phyloP scores from a whole-genome alignment of 345 rosid species.

The Cardamine occulta region DNA sequence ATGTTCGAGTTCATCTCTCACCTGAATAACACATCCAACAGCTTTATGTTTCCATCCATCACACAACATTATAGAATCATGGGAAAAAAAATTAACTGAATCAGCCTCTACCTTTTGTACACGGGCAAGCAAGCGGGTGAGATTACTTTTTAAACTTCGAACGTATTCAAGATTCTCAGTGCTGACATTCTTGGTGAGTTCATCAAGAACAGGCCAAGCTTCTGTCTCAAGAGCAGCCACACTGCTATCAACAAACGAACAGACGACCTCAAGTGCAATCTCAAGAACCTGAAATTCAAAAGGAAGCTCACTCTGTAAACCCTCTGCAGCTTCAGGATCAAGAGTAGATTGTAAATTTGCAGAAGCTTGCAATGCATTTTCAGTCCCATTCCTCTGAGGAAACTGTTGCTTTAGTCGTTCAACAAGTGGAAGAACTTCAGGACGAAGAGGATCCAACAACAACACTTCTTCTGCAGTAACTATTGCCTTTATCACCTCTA shows the following conservation, averaged over 20 bases:
- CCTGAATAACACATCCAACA: slow-evolving; percentile 49
- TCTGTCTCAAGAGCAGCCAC: slow-evolving; percentile 78
- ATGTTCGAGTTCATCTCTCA: slow-evolving; percentile 92
- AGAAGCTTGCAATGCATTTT: slow-evolving; percentile 44
- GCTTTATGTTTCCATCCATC: neutral
- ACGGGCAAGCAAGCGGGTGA: slow-evolving; percentile 86
- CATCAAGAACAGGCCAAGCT: slow-evolving; percentile 91
- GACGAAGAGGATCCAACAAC: slow-evolving; percentile 72
- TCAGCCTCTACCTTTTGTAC: slow-evolving; percentile 74
- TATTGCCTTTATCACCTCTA: slow-evolving; percentile 81
- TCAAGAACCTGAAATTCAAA: slow-evolving; percentile 96
- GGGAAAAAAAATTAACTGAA: neutral
- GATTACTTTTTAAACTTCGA: slow-evolving; percentile 85
- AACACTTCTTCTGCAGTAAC: slow-evolving; percentile 85
- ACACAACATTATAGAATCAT: slow-evolving; percentile 4
- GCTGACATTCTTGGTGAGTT: slow-evolving; percentile 84
- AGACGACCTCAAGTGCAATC: slow-evolving; percentile 86
- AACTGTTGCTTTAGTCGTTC: slow-evolving; percentile 80
- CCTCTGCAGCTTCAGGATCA: slow-evolving; percentile 71
- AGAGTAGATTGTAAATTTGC: slow-evolving; percentile 55
- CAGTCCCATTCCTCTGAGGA: slow-evolving; percentile 56
- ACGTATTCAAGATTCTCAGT: slow-evolving; percentile 94
- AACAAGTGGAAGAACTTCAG: slow-evolving; percentile 78
- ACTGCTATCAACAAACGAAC: slow-evolving; percentile 62
- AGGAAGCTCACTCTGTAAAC: slow-evolving; percentile 82